These are phyloP conservation scores for Corylus avellana DNA, from an alignment of 306 rosid species.

Conservation along the genomic window DNA sequence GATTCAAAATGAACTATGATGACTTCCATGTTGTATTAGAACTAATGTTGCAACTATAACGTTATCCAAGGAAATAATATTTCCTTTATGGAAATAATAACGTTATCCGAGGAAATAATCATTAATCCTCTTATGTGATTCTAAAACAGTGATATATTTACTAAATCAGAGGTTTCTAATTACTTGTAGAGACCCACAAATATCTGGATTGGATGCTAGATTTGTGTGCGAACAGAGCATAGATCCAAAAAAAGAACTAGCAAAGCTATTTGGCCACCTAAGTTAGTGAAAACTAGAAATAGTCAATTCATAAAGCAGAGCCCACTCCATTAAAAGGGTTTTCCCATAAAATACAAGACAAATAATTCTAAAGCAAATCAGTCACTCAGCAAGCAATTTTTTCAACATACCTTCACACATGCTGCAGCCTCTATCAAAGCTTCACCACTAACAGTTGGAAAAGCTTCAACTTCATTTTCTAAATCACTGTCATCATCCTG, in stretches of 20 bases:
- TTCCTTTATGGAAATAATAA: background rate
- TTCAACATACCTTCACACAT: slow-evolving; percentile 68
- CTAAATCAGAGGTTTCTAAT: background rate
- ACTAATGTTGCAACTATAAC: too few species aligned
- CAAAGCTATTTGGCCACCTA: background rate
- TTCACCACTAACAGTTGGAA: slow-evolving; percentile 56
- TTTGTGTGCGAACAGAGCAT: background rate
- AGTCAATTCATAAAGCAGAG: background rate
- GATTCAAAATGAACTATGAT: background rate
- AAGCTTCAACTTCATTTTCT: slow-evolving; percentile 67
- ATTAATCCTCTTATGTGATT: background rate
- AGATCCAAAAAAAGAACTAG: background rate
- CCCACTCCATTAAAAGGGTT: background rate
- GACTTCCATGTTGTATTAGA: too few species aligned
- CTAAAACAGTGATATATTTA: background rate
- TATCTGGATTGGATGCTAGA: background rate
- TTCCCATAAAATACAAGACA: background rate
- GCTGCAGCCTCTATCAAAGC: slow-evolving; percentile 76
- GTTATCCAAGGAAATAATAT: background rate
- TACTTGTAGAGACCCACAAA: background rate
- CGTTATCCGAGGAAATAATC: too few species aligned
- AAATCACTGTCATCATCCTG: slow-evolving; percentile 94
- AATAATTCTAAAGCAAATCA: background rate
- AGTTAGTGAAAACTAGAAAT: background rate
- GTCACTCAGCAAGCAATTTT: background rate